phyloP scores from a whole-genome alignment of 306 rosid genomes.

The Crotalaria pallida region DNA sequence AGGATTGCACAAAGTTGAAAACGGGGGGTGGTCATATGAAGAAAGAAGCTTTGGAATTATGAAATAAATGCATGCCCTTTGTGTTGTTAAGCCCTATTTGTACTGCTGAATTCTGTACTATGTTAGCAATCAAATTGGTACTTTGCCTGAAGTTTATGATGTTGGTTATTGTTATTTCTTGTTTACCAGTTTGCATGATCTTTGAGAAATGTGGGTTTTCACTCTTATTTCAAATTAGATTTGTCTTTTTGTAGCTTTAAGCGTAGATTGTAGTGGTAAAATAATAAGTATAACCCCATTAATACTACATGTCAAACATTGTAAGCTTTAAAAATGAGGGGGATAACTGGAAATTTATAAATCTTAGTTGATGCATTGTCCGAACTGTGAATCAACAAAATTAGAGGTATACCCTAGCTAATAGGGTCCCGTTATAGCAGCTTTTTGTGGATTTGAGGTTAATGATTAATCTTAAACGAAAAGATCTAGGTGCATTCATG shows the following conservation, averaged over 20 bases:
- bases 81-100: conserved; percentile 22
- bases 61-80: conserved; percentile 26
- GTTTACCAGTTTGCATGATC: background rate
- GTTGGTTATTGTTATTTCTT: background rate
- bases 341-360: no score
- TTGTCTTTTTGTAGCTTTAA: background rate
- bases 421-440: no score
- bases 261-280: background rate
- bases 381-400: no score
- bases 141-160: background rate
- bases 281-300: no score
- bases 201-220: background rate
- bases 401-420: no score
- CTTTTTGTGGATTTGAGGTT: no score
- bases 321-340: no score
- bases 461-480: no score
- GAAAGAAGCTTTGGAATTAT: background rate
- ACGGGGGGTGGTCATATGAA: background rate
- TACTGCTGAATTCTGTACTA: conserved; percentile 13
- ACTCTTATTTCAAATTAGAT: background rate
- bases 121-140: background rate
- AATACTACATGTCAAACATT: background rate
- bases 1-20: conserved; percentile 2
- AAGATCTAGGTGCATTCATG: no score
- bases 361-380: no score